Conservation (phyloP, 169 alveolate species). For the Fabrea salina region DNA sequence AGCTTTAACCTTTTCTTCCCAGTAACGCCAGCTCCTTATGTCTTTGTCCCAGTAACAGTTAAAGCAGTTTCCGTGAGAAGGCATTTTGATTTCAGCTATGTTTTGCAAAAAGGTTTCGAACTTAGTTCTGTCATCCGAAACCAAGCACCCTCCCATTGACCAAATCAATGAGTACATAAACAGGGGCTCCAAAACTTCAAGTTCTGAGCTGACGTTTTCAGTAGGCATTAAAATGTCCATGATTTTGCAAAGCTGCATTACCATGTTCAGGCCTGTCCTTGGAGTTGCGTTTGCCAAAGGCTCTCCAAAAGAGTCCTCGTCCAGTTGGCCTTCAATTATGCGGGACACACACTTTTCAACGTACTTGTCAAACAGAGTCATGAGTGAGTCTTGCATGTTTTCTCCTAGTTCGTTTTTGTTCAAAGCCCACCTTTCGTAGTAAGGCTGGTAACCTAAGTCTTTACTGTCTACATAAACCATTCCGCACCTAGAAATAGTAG, state of each 20-base stretch:
- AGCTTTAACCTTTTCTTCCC: constrained; percentile 81
- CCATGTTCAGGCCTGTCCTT: constrained; percentile 77
- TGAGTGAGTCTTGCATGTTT: constrained; percentile 71
- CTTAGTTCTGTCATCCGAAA: constrained; percentile 77
- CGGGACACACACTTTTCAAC: constrained; percentile 77
- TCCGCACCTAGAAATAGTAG: constrained; percentile 89
- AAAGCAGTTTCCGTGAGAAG: constrained; percentile 78
- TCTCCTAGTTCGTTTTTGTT: constrained; percentile 66
- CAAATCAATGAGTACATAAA: constrained; percentile 89
- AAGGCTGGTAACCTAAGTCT: constrained; percentile 84
- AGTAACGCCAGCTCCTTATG: constrained; percentile 68
- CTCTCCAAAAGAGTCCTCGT: constrained; percentile 76
- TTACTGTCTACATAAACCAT: constrained; percentile 87
- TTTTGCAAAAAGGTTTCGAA: constrained; percentile 85
- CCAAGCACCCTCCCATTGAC: constrained; percentile 90
- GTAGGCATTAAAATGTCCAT: constrained; percentile 78
- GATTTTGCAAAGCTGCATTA: constrained; percentile 76
- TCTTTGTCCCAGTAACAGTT: constrained; percentile 78
- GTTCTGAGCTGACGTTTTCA: constrained; percentile 77
- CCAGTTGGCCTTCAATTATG: constrained; percentile 81
- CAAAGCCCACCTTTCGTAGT: constrained; percentile 90
- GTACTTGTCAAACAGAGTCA: constrained; percentile 79
- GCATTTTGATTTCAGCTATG: constrained; percentile 65
- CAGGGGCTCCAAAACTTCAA: constrained; percentile 80
- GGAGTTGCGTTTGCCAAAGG: constrained; percentile 76